Evolutionary conservation across 1,284 basidiomycete species (phyloP).

Genomic region (Boletus albobrunnescens): DNA sequence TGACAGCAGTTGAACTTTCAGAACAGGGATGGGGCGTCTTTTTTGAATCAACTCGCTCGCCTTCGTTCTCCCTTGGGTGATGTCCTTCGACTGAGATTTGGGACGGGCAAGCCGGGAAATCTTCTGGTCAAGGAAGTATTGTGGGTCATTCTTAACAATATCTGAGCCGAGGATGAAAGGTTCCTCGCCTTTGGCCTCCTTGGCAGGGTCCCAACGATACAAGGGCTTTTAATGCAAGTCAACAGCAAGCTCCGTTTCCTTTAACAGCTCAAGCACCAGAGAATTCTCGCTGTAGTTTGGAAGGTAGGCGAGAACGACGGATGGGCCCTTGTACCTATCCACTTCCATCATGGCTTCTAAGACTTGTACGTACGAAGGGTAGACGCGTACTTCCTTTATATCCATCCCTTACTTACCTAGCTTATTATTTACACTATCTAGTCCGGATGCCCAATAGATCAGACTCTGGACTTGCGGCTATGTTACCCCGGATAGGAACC

Average conservation of each 20-base stretch:
- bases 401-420: too few relatives aligned
- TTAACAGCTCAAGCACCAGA: conserved; percentile 83
- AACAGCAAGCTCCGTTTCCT: conserved; percentile 96
- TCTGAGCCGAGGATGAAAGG: conserved; percentile 94
- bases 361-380: conserved; percentile 93
- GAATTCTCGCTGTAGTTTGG: conserved; percentile 79
- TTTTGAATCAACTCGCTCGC: too few relatives aligned
- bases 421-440: too few relatives aligned
- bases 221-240: conserved; percentile 98
- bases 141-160: conserved; percentile 91
- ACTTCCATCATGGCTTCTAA: conserved; percentile 92
- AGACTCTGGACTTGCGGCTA: conserved; percentile 86
- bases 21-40: too few relatives aligned
- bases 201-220: conserved; percentile 94
- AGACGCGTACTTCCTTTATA: conserved; percentile 98
- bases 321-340: conserved; percentile 86
- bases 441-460: too few relatives aligned
- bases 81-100: conserved; percentile 71
- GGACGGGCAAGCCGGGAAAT: conserved; percentile 89
- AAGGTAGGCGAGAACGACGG: conserved; percentile 91
- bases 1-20: too few relatives aligned
- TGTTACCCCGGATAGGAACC: conserved; percentile 61
- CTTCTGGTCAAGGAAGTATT: conserved; percentile 92
- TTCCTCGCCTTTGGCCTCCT: conserved; percentile 70
- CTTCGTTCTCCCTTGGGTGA: too few relatives aligned